These are phyloP conservation scores for Neoscytalidium dimidiatum DNA, from an alignment of 2,329 filamentous ascomycete species.

Conservation along the genomic window DNA sequence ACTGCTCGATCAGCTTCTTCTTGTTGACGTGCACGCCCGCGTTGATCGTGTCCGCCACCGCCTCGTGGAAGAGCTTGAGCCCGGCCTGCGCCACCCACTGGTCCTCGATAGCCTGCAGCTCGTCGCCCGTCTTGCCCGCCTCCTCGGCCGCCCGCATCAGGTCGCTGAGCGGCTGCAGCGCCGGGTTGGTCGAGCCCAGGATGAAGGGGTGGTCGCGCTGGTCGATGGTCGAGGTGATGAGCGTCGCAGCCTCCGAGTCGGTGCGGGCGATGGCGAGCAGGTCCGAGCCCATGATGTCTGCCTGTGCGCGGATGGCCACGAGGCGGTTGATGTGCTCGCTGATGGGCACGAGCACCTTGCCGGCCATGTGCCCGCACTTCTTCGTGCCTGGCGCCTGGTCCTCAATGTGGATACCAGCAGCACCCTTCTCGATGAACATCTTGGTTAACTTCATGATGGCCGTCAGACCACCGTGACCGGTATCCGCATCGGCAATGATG, in stretches of 20 bases:
- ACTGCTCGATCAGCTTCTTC: constrained; percentile 65
- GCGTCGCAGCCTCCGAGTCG: constrained; percentile 94
- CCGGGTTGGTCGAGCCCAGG: constrained; percentile 82
- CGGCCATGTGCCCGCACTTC: constrained; percentile 99
- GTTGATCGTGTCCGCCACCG: constrained; percentile 80
- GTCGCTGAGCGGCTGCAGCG: constrained; percentile 81
- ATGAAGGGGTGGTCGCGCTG: constrained; percentile 94
- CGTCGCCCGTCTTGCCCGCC: constrained; percentile 74
- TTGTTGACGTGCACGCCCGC: constrained; percentile 69
- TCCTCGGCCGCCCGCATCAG: constrained; percentile 86
- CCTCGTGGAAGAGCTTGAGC: constrained; percentile 88
- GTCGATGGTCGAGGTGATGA: constrained; percentile 96
- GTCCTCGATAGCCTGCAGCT: constrained; percentile 91
- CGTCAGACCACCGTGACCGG: constrained; percentile 94
- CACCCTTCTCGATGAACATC: constrained; percentile 94
- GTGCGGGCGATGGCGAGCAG: constrained; percentile 91
- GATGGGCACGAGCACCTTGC: constrained; percentile 95
- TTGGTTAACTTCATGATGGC: constrained; percentile 99
- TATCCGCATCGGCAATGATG: constrained; percentile 96
- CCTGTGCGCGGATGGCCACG: constrained; percentile 94
- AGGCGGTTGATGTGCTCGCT: constrained; percentile 97
- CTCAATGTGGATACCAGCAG: constrained; percentile 97
- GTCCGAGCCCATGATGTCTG: constrained; percentile 92
- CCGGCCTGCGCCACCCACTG: constrained; percentile 77
- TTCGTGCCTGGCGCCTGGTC: constrained; percentile 98